A percentile compares a stretch with the other conserved stretches of the same genome.
Conservation (phyloP, 164 flowering plant species). For the Chloranthus sessilifolius region DNA sequence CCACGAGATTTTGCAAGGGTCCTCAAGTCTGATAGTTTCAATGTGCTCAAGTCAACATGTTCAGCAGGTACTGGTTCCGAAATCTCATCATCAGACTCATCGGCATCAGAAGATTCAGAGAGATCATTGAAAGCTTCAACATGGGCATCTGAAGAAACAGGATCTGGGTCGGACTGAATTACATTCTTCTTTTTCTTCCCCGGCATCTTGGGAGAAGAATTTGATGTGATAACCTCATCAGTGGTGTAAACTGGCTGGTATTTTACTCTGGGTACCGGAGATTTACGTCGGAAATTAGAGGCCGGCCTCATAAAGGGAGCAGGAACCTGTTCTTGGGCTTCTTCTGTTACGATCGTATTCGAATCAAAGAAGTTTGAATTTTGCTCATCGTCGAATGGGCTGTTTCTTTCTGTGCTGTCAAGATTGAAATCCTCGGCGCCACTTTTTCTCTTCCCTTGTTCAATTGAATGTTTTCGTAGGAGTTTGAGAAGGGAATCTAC, state of each 20-base stretch:
- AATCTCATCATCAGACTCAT: constrained; percentile 29
- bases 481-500: constrained; percentile 84
- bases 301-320: constrained; percentile 42
- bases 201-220: constrained; percentile 13
- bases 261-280: constrained; percentile 66
- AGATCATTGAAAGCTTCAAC: constrained; percentile 5
- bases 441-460: constrained; percentile 47
- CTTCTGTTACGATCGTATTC: constrained; percentile 25
- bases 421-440: constrained; percentile 23
- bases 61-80: constrained; percentile 18
- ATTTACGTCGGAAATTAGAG: constrained; percentile 63
- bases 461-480: constrained; percentile 67
- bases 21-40: constrained; percentile 70
- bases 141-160: constrained; percentile 9
- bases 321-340: constrained; percentile 26
- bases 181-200: constrained; percentile 25
- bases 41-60: constrained; percentile 35
- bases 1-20: constrained; percentile 80
- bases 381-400: constrained; percentile 28
- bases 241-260: constrained; percentile 40
- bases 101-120: constrained; percentile 31
- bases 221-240: constrained; percentile 20
- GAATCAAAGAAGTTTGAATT: constrained; percentile 30
- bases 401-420: constrained; percentile 34
- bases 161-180: constrained; percentile 18